Evolutionary conservation across 441 rosid species (phyloP), one percentile per base, ranked within the genome.

Genomic region (Populus hybrid): DNA sequence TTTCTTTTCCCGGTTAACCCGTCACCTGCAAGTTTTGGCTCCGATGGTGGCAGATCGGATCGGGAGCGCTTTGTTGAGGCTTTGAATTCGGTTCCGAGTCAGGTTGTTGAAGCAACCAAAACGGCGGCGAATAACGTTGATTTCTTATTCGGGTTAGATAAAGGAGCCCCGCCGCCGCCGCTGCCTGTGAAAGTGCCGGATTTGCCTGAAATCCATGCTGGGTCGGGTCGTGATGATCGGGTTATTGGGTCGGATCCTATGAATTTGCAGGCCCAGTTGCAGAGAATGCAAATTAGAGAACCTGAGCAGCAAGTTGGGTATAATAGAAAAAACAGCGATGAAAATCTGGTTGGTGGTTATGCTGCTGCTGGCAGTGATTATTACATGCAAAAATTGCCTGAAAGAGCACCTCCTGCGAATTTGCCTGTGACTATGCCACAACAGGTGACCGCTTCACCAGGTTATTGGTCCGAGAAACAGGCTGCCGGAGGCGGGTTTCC

Each of bases 51-150:
- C 16, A 89, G 81, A 69, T 88, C 93, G 53, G 98, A 92, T 24
- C 92, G 91, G 5, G 97, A 92, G n/a, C 89, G 87, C 8, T 94
- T 94, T 68, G 90, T 94, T 0, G 96, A 91, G 80, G 92, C 92
- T 0, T 67, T 94, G 69, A 90, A 87, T 75, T 89, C 94, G 1
- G 90, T 85, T 34, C 92, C 91, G 7, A 84, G 53, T 53, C 79
- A 70, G 21, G 80, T 79, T 16, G 83, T 77, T 4, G 82, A 86
- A 40, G 81, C 83, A 24, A 75, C 82, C 6, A 82, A 86, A 72
- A 70, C 87, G 34, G 69, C 83, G 16, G 65, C 85, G 10, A 83
- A 46, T 76, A 86, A 84, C 30, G 89, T 86, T 16, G 97, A 94
- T 86, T 93, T 88, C 83, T 80, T 90, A 77, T 93, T 92, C 78